phyloP scores from a whole-genome alignment of 495 filamentous ascomycete genomes.

The Articulospora tetracladia region DNA sequence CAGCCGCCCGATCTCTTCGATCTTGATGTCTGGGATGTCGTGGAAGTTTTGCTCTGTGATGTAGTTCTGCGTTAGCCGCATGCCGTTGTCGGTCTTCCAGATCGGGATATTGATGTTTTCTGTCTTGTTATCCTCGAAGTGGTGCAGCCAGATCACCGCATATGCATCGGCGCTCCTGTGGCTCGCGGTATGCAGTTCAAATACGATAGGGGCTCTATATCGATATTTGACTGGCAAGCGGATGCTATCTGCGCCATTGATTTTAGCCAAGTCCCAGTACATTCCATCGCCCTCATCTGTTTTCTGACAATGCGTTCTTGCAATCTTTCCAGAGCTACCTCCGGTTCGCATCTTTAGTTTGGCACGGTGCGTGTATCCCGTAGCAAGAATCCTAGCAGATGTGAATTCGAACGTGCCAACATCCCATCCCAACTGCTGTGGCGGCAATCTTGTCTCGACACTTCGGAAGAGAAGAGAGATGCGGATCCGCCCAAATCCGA shows the following conservation, averaged over 20 bases:
- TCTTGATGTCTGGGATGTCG: constrained; percentile 61
- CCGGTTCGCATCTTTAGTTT: constrained; percentile 80
- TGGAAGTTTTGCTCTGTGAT: constrained; percentile 69
- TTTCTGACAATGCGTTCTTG: constrained; percentile 49
- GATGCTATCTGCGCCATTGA: constrained; percentile 51
- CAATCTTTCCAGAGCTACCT: constrained; percentile 71
- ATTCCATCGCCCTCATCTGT: constrained; percentile 56
- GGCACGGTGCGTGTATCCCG: constrained; percentile 50
- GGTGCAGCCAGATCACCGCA: constrained; percentile 80
- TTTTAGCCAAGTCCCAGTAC: constrained; percentile 63
- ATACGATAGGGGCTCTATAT: constrained; percentile 82
- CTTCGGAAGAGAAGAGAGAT: constrained; percentile 85
- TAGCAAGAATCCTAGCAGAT: constrained; percentile 59
- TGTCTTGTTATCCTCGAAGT: constrained; percentile 74
- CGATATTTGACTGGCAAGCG: constrained; percentile 83
- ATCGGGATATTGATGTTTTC: constrained; percentile 78
- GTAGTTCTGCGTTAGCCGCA: constrained; percentile 83
- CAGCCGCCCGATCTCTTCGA: constrained; percentile 72
- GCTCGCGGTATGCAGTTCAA: constrained; percentile 67
- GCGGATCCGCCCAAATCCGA: constrained; percentile 85
- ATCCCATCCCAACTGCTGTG: constrained; percentile 82
- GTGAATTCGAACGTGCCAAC: constrained; percentile 89
- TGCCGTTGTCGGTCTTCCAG: constrained; percentile 71
- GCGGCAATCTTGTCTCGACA: constrained; percentile 78
- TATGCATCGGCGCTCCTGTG: constrained; percentile 71